A percentile compares a stretch with the other conserved stretches of the same genome.
Evolutionary conservation across 352 stramenopile species (phyloP).

Genomic region (Pythium guiyangense): DNA sequence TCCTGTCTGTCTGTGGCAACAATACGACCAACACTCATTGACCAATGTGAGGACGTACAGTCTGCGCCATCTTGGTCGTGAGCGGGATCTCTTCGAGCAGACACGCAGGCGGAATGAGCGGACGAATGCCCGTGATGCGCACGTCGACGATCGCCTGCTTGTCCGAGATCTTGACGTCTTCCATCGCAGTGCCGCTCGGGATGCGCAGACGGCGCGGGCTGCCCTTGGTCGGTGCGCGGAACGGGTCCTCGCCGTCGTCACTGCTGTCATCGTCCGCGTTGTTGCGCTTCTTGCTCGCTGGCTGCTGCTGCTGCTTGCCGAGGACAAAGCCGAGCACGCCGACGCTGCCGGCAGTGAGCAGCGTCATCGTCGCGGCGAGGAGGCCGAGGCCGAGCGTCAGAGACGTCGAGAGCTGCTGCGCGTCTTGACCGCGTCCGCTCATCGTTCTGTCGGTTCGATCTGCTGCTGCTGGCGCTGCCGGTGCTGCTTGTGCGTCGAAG

Average conservation of each 20-base stretch:
- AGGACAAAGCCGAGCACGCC: conserved; percentile 68
- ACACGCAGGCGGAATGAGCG: conserved; percentile 83
- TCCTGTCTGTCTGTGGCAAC: too few relatives aligned
- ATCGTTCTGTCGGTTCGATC: neutral
- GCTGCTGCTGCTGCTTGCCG: conserved; percentile 29
- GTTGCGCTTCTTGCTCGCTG: conserved; percentile 16
- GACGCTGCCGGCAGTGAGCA: conserved; percentile 67
- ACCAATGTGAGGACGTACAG: conserved; percentile 17
- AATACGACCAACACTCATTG: neutral
- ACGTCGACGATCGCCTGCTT: conserved; percentile 85
- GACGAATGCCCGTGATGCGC: conserved; percentile 81
- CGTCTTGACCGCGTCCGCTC: conserved; percentile 20
- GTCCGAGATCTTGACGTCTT: conserved; percentile 83
- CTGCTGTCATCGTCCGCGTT: conserved; percentile 9
- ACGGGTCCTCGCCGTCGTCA: conserved; percentile 14
- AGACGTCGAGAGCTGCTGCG: conserved; percentile 33
- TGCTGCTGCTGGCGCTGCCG: too few relatives aligned
- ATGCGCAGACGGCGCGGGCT: conserved; percentile 46
- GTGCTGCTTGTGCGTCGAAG: neutral
- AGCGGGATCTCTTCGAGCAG: conserved; percentile 83
- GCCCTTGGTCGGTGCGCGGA: conserved; percentile 10
- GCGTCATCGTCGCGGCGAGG: conserved; percentile 65
- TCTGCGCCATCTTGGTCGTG: conserved; percentile 72
- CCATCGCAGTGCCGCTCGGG: conserved; percentile 54
- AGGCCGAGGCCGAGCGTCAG: conserved; percentile 63